These are phyloP conservation scores for Candida sp. DNA, from an alignment of 1,139 yeast genomes.

Conservation along the genomic window DNA sequence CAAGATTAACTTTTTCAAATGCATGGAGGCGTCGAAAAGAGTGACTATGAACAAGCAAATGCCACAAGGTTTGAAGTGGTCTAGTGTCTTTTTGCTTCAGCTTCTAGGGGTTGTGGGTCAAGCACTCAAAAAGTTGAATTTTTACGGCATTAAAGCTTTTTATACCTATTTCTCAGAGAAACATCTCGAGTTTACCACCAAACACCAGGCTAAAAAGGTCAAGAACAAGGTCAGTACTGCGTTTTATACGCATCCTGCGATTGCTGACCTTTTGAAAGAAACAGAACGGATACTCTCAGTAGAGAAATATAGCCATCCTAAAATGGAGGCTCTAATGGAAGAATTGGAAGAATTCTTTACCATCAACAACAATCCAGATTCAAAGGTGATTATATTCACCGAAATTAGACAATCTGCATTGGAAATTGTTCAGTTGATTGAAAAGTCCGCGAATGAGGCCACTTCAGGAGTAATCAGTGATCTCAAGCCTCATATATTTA, in stretches of 20 bases:
- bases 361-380: conserved; percentile 27
- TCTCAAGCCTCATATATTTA: conserved; percentile 79
- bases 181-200: conserved; percentile 54
- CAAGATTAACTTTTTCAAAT: conserved; percentile 66
- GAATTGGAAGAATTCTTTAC: conserved; percentile 56
- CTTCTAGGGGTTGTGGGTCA: conserved; percentile 75
- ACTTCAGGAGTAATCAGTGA: conserved; percentile 9
- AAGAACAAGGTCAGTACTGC: conserved; percentile 58
- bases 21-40: conserved; percentile 66
- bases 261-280: conserved; percentile 39
- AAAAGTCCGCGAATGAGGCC: conserved; percentile 15
- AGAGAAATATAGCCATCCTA: conserved; percentile 69
- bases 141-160: conserved; percentile 82
- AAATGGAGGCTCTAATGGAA: conserved; percentile 56
- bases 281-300: conserved; percentile 44
- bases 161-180: conserved; percentile 61
- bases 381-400: conserved; percentile 83
- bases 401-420: conserved; percentile 88
- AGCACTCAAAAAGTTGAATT: conserved; percentile 60
- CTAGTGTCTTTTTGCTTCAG: conserved; percentile 57
- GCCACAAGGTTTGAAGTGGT: conserved; percentile 72
- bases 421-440: conserved; percentile 74
- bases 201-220: conserved; percentile 47
- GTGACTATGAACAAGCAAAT: conserved; percentile 48
- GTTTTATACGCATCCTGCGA: conserved; percentile 51